Evolutionary conservation across 1,139 yeast genomes (phyloP).

Genomic region (Geotrichum histeridarum): DNA sequence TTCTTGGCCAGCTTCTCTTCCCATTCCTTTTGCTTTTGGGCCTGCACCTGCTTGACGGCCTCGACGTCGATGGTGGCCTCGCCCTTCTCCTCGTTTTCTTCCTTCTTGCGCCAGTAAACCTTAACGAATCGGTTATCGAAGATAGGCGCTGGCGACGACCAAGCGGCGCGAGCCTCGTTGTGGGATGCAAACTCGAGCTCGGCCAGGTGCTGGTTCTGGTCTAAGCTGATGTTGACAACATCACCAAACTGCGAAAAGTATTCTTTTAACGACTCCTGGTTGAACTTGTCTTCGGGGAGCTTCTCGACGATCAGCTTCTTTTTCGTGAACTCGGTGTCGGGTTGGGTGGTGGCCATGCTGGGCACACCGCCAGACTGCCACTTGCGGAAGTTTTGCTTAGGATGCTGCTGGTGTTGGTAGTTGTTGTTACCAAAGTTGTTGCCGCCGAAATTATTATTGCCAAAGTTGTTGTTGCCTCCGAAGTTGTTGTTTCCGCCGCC

Average conservation of each 20-base stretch:
- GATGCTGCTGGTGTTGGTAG: conserved; percentile 6
- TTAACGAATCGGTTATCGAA: conserved; percentile 48
- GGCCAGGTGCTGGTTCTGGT: conserved; percentile 33
- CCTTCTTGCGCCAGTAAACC: conserved; percentile 40
- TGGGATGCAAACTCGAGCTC: conserved; percentile 41
- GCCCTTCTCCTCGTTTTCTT: conserved; percentile 12
- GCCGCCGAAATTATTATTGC: not conserved
- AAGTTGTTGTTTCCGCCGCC: conserved; percentile 4
- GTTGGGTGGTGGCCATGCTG: conserved; percentile 23
- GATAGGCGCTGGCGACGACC: conserved; percentile 44
- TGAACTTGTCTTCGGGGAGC: conserved; percentile 42
- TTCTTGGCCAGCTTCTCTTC: conserved; percentile 40
- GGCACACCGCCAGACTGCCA: conserved; percentile 22
- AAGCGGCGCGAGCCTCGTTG: conserved; percentile 42
- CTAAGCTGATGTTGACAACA: conserved; percentile 34
- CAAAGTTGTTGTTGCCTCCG: not conserved
- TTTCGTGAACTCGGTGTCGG: conserved; percentile 26
- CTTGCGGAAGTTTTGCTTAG: conserved; percentile 19
- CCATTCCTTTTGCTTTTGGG: conserved; percentile 41
- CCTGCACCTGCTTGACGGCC: conserved; percentile 38
- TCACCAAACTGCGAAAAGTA: conserved; percentile 44
- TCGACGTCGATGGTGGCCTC: conserved; percentile 37
- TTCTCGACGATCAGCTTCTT: conserved; percentile 40
- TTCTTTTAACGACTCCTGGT: conserved; percentile 35
- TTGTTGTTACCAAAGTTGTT: not conserved